Evolutionary conservation across 768 basidiomycete species (phyloP), one percentile per base, ranked within the genome.

Genomic region (Heimioporus sp.): DNA sequence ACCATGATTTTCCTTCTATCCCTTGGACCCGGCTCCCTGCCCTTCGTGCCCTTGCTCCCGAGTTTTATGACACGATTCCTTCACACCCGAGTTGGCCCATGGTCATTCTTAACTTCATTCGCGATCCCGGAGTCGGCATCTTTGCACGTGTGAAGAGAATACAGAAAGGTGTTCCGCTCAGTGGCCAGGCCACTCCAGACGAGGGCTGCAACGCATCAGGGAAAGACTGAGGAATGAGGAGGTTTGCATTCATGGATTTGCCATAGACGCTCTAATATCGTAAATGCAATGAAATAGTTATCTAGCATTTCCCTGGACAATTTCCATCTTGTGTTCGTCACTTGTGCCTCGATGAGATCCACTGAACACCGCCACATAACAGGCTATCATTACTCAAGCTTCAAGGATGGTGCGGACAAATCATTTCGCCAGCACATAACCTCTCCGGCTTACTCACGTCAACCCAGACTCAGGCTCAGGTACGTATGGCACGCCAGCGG

Each of bases 1-100:
- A 99, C 71, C 97, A 99, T 72, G 97, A 99, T 72, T 98, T 99
- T 72, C 95, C 97, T 9, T 93, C 93, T 12, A 72, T 99, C 1
- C 81, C 97, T 1, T 99, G 97, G 97, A 98, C 95, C 16, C 84
- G 90, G 20, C 79, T 98, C 0, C 91, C 94, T 2, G 80, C 81
- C 6, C 82, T 99, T 19, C 84, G 86, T 30, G 78, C 79, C 2
- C 78, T 97, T 28, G 96, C 94, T 8, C 88, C 87, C 4, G 96
- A 98, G 68, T 94, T 88, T 66, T 99, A 99, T 72, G 90, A 92
- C 58, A 80, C 74, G 5, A 77, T 98, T 21, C 92, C 95, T 0
- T 79, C 85, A 0, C 97, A 99, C 63, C 83, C 87, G 1, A 88
- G 86, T 5, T 99, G 97, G 97, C 86, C 92, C 3, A 93, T 94